Evolutionary conservation across 495 filamentous ascomycete species (phyloP), one percentile per base, ranked within the genome.

Genomic region (Bryoglossum gracile): DNA sequence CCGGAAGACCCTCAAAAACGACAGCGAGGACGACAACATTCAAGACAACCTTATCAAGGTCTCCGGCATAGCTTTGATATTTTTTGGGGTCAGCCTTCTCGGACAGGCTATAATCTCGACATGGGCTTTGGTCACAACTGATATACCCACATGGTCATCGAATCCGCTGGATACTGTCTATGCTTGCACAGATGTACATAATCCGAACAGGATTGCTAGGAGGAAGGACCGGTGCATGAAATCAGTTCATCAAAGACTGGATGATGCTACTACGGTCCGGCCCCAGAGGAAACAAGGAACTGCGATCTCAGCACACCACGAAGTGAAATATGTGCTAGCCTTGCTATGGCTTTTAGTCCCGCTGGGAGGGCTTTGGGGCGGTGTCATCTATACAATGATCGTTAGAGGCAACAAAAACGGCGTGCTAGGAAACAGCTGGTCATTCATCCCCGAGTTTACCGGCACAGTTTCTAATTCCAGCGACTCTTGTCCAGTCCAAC

Each of bases 131-230:
- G 17, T 38, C 10, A 32, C 32, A n/a, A 65, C 61, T 3, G 14
- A 53, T 18, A 58, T 65, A n/a, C 56, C 54, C 3, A 67, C 58
- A 0, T 67, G 64, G 64, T 63, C 62, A 46, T 65, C 62, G n/a
- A 67, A 65, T 43, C 64, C 64, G 8, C 57, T 67, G 34, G 54
- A 61, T 35, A 56, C 62, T n/a, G 57, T 50, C 13, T 36, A 44
- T 13, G 51, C 55, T 2, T 65, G 62, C 40, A 53, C 48, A n/a
- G 51, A 60, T 39, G 51, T 48, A 10, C 10, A 43, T 8, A 52
- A 43, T 21, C 55, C 57, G 4, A 53, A 62, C 13, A 50, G 47
- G n/a, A 43, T 64, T 14, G 43, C 48, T 21, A 51, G 41, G 10
- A 53, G 57, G 17, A 35, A 39, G 11, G 60, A 60, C 1, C 53